phyloP scores from a whole-genome alignment of 345 rosid genomes.

The Isatis tinctoria region DNA sequence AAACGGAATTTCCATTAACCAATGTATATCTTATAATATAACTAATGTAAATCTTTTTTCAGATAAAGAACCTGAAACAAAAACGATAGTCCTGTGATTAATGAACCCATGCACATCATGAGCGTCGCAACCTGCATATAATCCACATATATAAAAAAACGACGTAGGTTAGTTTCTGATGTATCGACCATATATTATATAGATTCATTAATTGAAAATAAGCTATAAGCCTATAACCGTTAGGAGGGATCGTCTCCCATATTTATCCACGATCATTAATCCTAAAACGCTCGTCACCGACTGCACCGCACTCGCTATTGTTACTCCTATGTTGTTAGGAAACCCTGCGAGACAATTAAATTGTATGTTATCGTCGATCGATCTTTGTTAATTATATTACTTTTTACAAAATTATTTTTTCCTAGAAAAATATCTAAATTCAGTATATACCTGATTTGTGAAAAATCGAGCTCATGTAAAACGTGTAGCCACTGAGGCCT shows the following conservation, averaged over 20 bases:
- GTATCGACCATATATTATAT: not conserved
- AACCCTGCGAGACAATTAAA: conserved; percentile 1
- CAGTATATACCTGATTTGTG: conserved; percentile 40
- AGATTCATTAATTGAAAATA: not conserved
- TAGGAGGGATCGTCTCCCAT: conserved; percentile 67
- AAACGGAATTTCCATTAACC: not conserved
- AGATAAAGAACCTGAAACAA: conserved; percentile 42
- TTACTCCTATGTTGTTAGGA: conserved; percentile 26
- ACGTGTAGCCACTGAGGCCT: conserved; percentile 58
- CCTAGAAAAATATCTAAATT: not conserved
- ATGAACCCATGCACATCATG: conserved; percentile 73
- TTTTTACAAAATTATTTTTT: not conserved
- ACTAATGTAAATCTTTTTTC: not conserved
- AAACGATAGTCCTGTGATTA: conserved; percentile 56
- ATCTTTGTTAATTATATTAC: not conserved
- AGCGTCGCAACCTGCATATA: conserved; percentile 62
- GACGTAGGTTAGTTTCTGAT: not conserved
- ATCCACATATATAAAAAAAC: not conserved
- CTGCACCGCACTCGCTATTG: conserved; percentile 25
- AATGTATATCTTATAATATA: not conserved
- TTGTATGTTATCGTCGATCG: not conserved
- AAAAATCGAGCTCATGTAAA: conserved; percentile 53
- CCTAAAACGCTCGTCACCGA: conserved; percentile 65
- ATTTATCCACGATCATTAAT: conserved; percentile 60
- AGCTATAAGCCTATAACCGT: conserved; percentile 39